Conservation (phyloP, 2,329 filamentous ascomycete species). For the Cytospora piceicola region DNA sequence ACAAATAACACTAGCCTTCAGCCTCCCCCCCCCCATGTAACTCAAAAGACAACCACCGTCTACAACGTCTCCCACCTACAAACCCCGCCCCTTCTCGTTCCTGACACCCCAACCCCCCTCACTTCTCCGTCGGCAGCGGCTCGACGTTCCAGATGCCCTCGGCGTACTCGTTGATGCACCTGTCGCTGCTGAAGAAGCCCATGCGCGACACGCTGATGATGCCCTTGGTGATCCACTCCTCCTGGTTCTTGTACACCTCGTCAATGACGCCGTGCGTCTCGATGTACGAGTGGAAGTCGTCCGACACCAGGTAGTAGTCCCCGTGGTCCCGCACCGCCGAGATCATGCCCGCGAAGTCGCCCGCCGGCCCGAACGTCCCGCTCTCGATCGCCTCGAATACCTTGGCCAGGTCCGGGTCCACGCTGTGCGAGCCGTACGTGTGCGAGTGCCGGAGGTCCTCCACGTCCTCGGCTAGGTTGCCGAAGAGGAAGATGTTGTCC, state of each 20-base stretch:
- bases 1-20: too few relatives aligned
- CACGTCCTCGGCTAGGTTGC: constrained; percentile 92
- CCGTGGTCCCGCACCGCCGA: constrained; percentile 88
- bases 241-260: constrained; percentile 87
- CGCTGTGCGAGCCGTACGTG: constrained; percentile 76
- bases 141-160: constrained; percentile 95
- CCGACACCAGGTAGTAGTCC: constrained; percentile 96
- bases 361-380: constrained; percentile 78
- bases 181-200: constrained; percentile 96
- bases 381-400: constrained; percentile 85
- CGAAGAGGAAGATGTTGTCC: constrained; percentile 98
- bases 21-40: too few relatives aligned
- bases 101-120: constrained; percentile 21
- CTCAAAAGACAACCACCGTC: too few relatives aligned
- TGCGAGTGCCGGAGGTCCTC: constrained; percentile 93
- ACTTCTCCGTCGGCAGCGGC: constrained; percentile 61
- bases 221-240: constrained; percentile 88
- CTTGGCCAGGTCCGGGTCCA: constrained; percentile 75
- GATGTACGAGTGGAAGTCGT: constrained; percentile 95
- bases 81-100: constrained; percentile 24
- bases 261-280: constrained; percentile 91
- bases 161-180: constrained; percentile 96
- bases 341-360: constrained; percentile 81
- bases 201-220: constrained; percentile 89
- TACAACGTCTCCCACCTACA: constrained; percentile 8